phyloP scores from a whole-genome alignment of 108 stramenopile genomes.

The Nitzschia sp. region DNA sequence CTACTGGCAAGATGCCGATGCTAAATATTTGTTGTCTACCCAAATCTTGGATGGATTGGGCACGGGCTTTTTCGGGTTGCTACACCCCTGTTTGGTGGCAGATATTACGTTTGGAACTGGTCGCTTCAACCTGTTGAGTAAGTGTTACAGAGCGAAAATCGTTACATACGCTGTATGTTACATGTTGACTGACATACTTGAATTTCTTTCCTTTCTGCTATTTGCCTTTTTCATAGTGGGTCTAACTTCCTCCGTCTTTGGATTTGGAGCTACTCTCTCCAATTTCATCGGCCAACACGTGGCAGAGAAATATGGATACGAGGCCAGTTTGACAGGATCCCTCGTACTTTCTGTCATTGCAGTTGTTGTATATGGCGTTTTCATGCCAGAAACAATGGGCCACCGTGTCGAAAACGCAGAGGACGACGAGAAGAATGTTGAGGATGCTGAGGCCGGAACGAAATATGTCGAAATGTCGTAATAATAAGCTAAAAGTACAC shows the following conservation, averaged over 20 bases:
- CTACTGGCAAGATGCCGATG: slow-evolving; percentile 77
- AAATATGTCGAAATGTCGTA: not conserved
- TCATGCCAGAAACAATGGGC: slow-evolving; percentile 84
- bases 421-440: not conserved
- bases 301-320: slow-evolving; percentile 78
- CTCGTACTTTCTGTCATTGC: slow-evolving; percentile 70
- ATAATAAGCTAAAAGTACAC: not conserved
- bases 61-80: slow-evolving; percentile 77
- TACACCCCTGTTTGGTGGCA: slow-evolving; percentile 84
- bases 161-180: too few species aligned
- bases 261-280: slow-evolving; percentile 76
- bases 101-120: slow-evolving; percentile 88
- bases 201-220: not conserved
- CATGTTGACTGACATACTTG: not conserved
- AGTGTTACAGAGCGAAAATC: slow-evolving; percentile 10
- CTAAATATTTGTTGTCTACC: slow-evolving; percentile 68
- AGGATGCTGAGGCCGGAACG: not conserved
- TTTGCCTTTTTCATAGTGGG: slow-evolving; percentile 46
- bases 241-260: slow-evolving; percentile 79
- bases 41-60: slow-evolving; percentile 86
- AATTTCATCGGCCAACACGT: slow-evolving; percentile 79
- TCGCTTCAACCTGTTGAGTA: slow-evolving; percentile 82
- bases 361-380: slow-evolving; percentile 55
- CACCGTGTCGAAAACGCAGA: slow-evolving; percentile 8
- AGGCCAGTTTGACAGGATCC: slow-evolving; percentile 70